phyloP scores from a whole-genome alignment of 306 rosid genomes.

The Cicer yamashitae region DNA sequence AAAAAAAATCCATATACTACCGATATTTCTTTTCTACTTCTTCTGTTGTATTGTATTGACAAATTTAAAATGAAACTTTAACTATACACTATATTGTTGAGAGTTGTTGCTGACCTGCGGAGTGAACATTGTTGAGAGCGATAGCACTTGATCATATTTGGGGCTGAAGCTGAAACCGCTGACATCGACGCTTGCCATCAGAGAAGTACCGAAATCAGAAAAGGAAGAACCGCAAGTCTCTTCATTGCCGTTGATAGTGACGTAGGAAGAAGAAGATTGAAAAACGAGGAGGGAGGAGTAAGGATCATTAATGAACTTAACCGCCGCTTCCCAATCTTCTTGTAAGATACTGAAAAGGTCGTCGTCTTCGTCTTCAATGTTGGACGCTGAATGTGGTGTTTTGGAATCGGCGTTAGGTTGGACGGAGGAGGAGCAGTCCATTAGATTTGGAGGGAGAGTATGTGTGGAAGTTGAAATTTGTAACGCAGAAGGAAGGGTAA shows the following conservation, averaged over 20 bases:
- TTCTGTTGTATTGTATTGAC: no score
- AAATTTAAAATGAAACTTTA: no score
- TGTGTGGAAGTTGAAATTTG: not conserved
- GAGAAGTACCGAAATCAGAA: slow-evolving; percentile 65
- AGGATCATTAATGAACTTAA: slow-evolving; percentile 62
- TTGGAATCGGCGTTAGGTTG: not conserved
- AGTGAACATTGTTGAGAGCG: no score
- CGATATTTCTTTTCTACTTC: no score
- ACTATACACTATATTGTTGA: no score
- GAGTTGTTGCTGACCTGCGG: no score
- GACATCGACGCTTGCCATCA: slow-evolving; percentile 71
- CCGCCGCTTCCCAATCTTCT: not conserved
- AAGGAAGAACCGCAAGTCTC: slow-evolving; percentile 86
- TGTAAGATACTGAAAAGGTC: not conserved
- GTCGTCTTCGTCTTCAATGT: not conserved
- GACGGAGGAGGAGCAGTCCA: not conserved
- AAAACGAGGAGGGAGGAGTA: slow-evolving; percentile 53
- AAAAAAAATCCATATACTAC: no score
- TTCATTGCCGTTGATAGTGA: slow-evolving; percentile 77
- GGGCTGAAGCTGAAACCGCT: slow-evolving; percentile 20
- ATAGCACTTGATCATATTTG: not conserved
- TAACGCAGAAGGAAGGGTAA: no score
- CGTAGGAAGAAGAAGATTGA: slow-evolving; percentile 65
- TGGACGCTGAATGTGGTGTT: not conserved
- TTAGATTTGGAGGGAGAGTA: not conserved